These are phyloP conservation scores for Stephanocyclus meneghinianus DNA, from an alignment of 352 stramenopile genomes.

Conservation along the genomic window DNA sequence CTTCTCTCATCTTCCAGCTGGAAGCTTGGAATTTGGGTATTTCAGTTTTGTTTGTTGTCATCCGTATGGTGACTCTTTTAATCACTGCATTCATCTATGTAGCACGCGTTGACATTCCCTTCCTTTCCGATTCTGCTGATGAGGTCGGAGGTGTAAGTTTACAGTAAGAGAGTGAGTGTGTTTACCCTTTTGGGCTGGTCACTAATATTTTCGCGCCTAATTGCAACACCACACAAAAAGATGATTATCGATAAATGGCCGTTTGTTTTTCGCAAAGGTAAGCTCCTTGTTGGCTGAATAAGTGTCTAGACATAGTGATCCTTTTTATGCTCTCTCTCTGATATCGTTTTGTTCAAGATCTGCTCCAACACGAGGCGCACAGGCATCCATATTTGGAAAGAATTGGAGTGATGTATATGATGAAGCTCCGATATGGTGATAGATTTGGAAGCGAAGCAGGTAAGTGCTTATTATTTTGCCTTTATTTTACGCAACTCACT, in stretches of 20 bases:
- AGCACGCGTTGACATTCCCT: conserved; percentile 31
- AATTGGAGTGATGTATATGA: conserved; percentile 37
- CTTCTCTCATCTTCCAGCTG: conserved; percentile 4
- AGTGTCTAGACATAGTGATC: background rate
- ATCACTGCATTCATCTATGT: conserved; percentile 29
- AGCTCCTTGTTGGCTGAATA: background rate
- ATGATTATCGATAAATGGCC: conserved; percentile 16
- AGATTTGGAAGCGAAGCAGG: conserved; percentile 32
- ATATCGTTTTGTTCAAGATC: conserved; percentile 7
- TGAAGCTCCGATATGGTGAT: conserved; percentile 39
- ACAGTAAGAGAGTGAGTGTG: background rate
- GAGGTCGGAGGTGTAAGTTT: conserved; percentile 20
- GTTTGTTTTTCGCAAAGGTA: conserved; percentile 14
- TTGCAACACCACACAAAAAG: conserved; percentile 5
- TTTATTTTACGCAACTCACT: background rate
- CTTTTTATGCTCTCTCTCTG: background rate
- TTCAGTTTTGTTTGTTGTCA: conserved; percentile 23
- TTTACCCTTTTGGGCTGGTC: no score
- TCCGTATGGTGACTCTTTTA: conserved; percentile 22
- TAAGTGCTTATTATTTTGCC: background rate
- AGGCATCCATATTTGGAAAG: conserved; percentile 39
- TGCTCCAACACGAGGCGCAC: conserved; percentile 40
- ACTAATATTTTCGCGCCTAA: background rate
- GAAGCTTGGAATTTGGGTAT: conserved; percentile 31
- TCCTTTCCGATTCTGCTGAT: conserved; percentile 30